Evolutionary conservation across 2,329 filamentous ascomycete species (phyloP).

Genomic region (Pestalotiopsis sp.): DNA sequence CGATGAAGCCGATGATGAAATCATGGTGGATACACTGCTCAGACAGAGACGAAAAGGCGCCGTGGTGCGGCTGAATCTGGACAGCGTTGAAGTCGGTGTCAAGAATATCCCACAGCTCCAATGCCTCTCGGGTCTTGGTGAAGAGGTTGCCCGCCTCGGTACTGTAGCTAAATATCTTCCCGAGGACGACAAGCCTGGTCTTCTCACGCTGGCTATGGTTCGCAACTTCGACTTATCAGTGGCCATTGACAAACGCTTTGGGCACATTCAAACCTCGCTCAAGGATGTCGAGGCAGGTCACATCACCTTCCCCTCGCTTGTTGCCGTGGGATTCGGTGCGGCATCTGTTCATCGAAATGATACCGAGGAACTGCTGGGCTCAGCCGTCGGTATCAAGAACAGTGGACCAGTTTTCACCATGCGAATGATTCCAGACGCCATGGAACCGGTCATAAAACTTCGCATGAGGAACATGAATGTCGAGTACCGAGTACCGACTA

Average conservation of each 20-base stretch:
- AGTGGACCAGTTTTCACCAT: conserved; percentile 72
- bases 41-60: conserved; percentile 85
- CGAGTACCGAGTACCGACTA: conserved; percentile 86
- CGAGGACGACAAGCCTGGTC: conserved; percentile 89
- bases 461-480: conserved; percentile 82
- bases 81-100: conserved; percentile 65
- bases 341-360: conserved; percentile 67
- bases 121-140: conserved; percentile 70
- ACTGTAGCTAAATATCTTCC: conserved; percentile 93
- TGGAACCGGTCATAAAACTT: conserved; percentile 87
- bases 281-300: conserved; percentile 73
- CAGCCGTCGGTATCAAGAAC: conserved; percentile 32
- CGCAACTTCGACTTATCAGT: conserved; percentile 64
- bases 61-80: conserved; percentile 73
- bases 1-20: conserved; percentile 83
- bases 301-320: conserved; percentile 80
- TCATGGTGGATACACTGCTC: conserved; percentile 89
- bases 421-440: conserved; percentile 89
- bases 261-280: conserved; percentile 61
- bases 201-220: conserved; percentile 74
- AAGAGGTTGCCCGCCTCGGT: conserved; percentile 80
- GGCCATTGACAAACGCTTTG: conserved; percentile 71
- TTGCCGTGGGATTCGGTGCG: conserved; percentile 74
- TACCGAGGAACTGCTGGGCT: conserved; percentile 72
- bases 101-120: conserved; percentile 67